A percentile compares a stretch with the other conserved stretches of the same genome.
phyloP scores from a whole-genome alignment of 2,329 filamentous ascomycete species.

The Hypoxylon rubiginosum region DNA sequence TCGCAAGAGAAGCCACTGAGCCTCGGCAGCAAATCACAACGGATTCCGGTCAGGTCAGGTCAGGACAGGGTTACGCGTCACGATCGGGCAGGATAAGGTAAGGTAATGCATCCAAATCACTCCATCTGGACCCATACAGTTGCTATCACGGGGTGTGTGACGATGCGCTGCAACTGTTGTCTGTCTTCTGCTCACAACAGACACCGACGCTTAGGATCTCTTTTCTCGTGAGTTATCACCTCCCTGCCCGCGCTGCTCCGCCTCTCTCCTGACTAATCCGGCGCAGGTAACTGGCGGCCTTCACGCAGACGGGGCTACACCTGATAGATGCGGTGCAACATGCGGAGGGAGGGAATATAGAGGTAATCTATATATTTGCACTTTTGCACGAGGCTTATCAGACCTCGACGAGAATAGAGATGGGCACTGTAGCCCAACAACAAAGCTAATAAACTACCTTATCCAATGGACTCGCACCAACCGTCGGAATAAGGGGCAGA shows the following conservation, averaged over 20 bases:
- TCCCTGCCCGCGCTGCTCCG: background rate
- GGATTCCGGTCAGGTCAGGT: background rate
- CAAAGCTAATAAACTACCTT: conserved; percentile 2
- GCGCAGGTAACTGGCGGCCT: background rate
- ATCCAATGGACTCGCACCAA: conserved; percentile 9
- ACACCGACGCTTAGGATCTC: background rate
- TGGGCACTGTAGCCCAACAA: background rate
- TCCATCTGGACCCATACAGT: background rate
- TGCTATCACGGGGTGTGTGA: background rate
- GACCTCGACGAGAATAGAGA: background rate
- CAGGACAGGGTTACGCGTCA: background rate
- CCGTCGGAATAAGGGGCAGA: conserved; percentile 7
- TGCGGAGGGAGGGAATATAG: conserved; percentile 9
- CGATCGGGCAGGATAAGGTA: background rate
- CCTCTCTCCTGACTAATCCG: background rate
- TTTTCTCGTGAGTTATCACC: background rate
- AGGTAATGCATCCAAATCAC: conserved; percentile 2
- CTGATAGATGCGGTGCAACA: conserved; percentile 16
- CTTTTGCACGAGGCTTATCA: background rate
- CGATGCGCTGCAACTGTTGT: background rate
- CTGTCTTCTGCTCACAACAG: background rate
- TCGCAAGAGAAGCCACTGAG: background rate
- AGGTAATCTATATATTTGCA: background rate
- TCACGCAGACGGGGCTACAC: conserved; percentile 1
- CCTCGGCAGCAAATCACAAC: background rate